Percentiles rank a stretch among this genome's conserved stretches.
Evolutionary conservation across 169 alveolate species (phyloP).

Genomic region (Toxoplasma gondii): DNA sequence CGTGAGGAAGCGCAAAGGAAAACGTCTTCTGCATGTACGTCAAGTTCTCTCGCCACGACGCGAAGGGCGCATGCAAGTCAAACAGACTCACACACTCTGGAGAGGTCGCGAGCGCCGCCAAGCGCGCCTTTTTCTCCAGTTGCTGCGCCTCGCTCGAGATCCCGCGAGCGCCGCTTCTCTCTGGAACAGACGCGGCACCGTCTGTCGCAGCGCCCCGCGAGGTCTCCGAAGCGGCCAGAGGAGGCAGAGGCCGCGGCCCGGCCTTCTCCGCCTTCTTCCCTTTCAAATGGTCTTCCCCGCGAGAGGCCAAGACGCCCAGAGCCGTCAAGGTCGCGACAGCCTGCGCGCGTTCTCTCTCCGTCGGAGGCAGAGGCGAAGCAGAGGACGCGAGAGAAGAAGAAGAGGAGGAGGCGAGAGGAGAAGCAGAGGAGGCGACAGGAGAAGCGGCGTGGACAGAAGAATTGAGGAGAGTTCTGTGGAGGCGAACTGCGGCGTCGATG

Average conservation of each 20-base stretch:
- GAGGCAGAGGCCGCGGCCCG: background rate
- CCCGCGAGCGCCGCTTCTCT: background rate
- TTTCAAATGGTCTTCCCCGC: background rate
- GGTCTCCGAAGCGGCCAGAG: too few relatives aligned
- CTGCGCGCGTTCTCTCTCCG: background rate
- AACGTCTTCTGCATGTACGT: background rate
- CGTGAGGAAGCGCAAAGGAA: background rate
- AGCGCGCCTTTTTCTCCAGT: background rate
- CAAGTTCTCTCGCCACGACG: background rate
- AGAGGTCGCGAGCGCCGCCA: background rate
- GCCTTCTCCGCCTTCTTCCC: background rate
- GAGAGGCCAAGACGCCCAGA: background rate
- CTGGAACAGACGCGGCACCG: background rate
- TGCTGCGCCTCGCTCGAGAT: background rate
- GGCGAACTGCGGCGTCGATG: background rate
- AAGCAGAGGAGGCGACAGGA: background rate
- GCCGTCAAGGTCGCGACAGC: background rate
- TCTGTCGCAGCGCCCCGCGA: background rate
- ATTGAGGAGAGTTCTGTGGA: background rate
- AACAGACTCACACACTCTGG: constrained; percentile 1
- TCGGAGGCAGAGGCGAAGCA: background rate
- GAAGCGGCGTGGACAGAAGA: background rate
- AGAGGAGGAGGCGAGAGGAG: background rate
- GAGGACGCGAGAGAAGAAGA: background rate
- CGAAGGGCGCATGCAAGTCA: background rate